Evolutionary conservation across 2,329 filamentous ascomycete species (phyloP).

Genomic region (Alternaria longipes): DNA sequence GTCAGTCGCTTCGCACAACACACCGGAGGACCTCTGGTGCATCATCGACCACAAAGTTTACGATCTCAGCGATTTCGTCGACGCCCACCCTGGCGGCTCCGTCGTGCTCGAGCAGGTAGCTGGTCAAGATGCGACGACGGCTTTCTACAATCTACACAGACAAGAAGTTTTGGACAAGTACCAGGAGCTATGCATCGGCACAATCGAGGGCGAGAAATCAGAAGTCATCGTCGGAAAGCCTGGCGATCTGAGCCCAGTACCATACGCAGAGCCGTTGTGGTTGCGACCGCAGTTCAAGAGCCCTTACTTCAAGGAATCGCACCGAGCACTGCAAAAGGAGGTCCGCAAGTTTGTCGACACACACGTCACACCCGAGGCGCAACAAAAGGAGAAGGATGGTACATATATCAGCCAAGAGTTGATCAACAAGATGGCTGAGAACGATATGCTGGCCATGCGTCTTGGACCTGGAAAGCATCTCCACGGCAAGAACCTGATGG

Average conservation of each 20-base stretch:
- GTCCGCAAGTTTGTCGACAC: constrained; percentile 77
- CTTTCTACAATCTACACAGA: constrained; percentile 91
- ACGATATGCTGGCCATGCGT: constrained; percentile 80
- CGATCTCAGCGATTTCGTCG: constrained; percentile 84
- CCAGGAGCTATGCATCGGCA: constrained; percentile 76
- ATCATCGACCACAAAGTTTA: constrained; percentile 89
- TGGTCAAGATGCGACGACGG: constrained; percentile 80
- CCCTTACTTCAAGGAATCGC: constrained; percentile 82
- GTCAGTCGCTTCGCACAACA: constrained; percentile 78
- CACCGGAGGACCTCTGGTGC: constrained; percentile 79
- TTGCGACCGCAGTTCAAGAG: constrained; percentile 77
- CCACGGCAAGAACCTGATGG: constrained; percentile 73
- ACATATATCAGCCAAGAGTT: constrained; percentile 74
- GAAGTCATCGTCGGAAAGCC: constrained; percentile 74
- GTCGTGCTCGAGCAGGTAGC: constrained; percentile 83
- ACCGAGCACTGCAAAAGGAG: constrained; percentile 72
- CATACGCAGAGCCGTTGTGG: constrained; percentile 88
- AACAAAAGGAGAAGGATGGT: constrained; percentile 78
- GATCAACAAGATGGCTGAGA: constrained; percentile 79
- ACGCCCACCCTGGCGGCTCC: constrained; percentile 84
- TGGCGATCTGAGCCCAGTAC: constrained; percentile 78
- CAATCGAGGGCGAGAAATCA: constrained; percentile 76
- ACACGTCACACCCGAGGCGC: constrained; percentile 76
- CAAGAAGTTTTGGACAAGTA: constrained; percentile 90
- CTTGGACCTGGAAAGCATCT: constrained; percentile 84